phyloP scores from a whole-genome alignment of 805 yeast species.

The Saccharomyces cerevisiae region DNA sequence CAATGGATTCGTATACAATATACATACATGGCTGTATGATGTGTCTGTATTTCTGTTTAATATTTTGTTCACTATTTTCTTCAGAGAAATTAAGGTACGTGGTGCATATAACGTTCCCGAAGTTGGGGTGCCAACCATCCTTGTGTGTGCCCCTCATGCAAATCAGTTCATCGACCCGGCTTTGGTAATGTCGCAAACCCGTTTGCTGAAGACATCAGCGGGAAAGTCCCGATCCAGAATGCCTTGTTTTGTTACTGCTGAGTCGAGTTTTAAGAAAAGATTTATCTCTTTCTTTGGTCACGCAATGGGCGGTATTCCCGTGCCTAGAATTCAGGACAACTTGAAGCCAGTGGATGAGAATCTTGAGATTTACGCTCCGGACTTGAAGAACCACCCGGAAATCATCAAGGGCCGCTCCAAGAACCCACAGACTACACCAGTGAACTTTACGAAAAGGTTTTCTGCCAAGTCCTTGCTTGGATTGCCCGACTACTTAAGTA shows the following conservation, averaged over 20 bases:
- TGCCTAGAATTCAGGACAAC: constrained; percentile 83
- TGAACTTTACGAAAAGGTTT: constrained; percentile 51
- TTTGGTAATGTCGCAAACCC: constrained; percentile 68
- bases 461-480: constrained; percentile 58
- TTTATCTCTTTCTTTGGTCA: constrained; percentile 72
- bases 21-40: constrained; percentile 26
- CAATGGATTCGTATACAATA: constrained; percentile 19
- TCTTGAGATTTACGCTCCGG: constrained; percentile 44
- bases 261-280: constrained; percentile 51
- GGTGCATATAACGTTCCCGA: constrained; percentile 39
- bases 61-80: constrained; percentile 39
- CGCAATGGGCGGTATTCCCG: constrained; percentile 75
- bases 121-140: constrained; percentile 46
- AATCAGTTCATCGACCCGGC: constrained; percentile 83
- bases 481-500: constrained; percentile 70
- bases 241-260: constrained; percentile 77
- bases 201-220: constrained; percentile 27
- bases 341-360: constrained; percentile 59
- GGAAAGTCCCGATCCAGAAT: constrained; percentile 47
- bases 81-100: constrained; percentile 64
- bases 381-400: constrained; percentile 39
- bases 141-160: constrained; percentile 78
- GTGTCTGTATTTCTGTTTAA: constrained; percentile 23
- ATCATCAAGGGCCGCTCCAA: constrained; percentile 48
- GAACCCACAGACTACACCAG: constrained; percentile 38